These are phyloP conservation scores for Calonectria pseudoreteaudii DNA, from an alignment of 2,329 filamentous ascomycete species.

Conservation along the genomic window DNA sequence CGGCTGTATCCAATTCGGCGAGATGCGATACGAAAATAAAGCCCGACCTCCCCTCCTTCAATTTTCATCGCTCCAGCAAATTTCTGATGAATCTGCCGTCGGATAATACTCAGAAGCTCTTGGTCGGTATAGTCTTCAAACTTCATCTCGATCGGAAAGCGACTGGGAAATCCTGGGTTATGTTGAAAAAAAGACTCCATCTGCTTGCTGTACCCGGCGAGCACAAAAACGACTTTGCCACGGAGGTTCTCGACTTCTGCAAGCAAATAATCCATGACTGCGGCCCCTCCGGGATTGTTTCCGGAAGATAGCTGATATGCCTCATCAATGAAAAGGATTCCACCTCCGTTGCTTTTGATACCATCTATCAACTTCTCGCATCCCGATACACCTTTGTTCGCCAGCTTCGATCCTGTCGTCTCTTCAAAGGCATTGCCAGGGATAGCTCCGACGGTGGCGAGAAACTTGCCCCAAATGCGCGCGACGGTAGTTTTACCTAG, in stretches of 20 bases:
- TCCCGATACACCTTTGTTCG: conserved; percentile 69
- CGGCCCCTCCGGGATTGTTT: conserved; percentile 66
- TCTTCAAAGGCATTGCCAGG: conserved; percentile 72
- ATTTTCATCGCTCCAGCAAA: conserved; percentile 68
- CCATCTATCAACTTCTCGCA: conserved; percentile 62
- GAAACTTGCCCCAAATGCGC: conserved; percentile 74
- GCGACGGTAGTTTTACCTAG: conserved; percentile 79
- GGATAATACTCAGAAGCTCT: conserved; percentile 73
- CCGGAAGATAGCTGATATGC: conserved; percentile 78
- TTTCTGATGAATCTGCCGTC: conserved; percentile 63
- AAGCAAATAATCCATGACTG: conserved; percentile 77
- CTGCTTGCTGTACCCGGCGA: conserved; percentile 79
- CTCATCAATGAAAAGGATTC: conserved; percentile 82
- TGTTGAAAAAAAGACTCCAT: conserved; percentile 84
- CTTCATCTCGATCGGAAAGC: conserved; percentile 73
- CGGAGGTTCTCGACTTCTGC: conserved; percentile 78
- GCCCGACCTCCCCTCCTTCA: conserved; percentile 67
- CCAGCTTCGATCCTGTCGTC: conserved; percentile 75
- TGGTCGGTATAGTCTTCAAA: conserved; percentile 77
- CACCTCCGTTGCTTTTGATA: conserved; percentile 70
- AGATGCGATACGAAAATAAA: conserved; percentile 73
- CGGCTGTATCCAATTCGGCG: conserved; percentile 72
- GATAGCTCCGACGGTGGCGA: conserved; percentile 71
- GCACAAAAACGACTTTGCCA: conserved; percentile 77
- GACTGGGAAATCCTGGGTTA: conserved; percentile 77